These are phyloP conservation scores for Mucor plumbeus DNA, from an alignment of 371 early-diverging fungal genomes.

Conservation along the genomic window DNA sequence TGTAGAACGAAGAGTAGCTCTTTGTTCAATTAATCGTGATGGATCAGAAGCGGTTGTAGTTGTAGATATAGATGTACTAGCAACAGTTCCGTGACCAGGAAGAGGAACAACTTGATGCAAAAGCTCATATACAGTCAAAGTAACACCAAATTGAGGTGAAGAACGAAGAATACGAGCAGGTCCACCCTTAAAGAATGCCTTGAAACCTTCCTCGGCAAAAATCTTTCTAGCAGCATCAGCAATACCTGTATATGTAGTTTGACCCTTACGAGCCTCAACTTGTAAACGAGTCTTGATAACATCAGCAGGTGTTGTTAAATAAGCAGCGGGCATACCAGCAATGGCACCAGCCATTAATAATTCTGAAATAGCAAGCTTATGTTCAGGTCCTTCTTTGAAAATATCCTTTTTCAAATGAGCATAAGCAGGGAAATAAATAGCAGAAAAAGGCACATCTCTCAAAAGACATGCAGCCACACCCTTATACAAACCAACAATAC, in stretches of 20 bases:
- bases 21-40: constrained; percentile 27
- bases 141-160: constrained; percentile 97
- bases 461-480: constrained; percentile 94
- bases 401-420: constrained; percentile 88
- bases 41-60: constrained; percentile 22
- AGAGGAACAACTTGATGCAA: constrained; percentile 83
- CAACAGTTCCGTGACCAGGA: constrained; percentile 45
- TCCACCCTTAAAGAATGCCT: constrained; percentile 97
- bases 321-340: constrained; percentile 98
- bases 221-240: constrained; percentile 89
- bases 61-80: constrained; percentile 31
- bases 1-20: constrained; percentile 58
- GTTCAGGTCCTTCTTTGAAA: constrained; percentile 82
- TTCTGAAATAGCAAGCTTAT: constrained; percentile 76
- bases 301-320: constrained; percentile 97
- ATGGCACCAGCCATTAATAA: constrained; percentile 91
- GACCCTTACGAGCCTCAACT: constrained; percentile 90
- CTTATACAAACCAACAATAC: constrained; percentile 93
- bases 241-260: constrained; percentile 88
- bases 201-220: constrained; percentile 87
- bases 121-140: constrained; percentile 92
- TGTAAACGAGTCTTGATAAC: constrained; percentile 98
- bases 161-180: constrained; percentile 84
- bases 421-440: constrained; percentile 96
- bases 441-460: constrained; percentile 97